Evolutionary conservation across 2,329 filamentous ascomycete species (phyloP).

Genomic region (Lomentospora prolificans): DNA sequence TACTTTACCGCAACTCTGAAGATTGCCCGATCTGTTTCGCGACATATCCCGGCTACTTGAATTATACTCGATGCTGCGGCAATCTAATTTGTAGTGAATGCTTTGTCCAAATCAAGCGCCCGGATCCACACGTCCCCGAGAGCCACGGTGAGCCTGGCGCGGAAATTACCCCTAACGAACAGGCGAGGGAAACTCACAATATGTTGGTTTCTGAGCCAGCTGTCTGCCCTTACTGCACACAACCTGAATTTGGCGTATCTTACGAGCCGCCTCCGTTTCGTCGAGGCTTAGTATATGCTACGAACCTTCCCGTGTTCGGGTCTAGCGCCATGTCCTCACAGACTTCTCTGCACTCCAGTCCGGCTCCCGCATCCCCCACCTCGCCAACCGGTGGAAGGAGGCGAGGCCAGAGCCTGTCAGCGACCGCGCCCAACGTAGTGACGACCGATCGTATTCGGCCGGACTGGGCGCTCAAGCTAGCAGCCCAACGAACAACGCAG

Average conservation of each 20-base stretch:
- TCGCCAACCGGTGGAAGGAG: conserved; percentile 27
- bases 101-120: conserved; percentile 95
- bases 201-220: conserved; percentile 84
- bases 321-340: conserved; percentile 76
- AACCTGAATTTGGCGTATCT: conserved; percentile 91
- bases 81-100: conserved; percentile 97
- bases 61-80: conserved; percentile 89
- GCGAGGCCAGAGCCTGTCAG: conserved; percentile 58
- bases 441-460: conserved; percentile 88
- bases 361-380: conserved; percentile 30
- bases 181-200: conserved; percentile 18
- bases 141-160: conserved; percentile 46
- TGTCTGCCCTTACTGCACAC: conserved; percentile 88
- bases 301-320: conserved; percentile 34
- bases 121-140: conserved; percentile 82
- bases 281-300: conserved; percentile 64
- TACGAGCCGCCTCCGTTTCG: conserved; percentile 86
- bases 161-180: conserved; percentile 16
- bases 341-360: conserved; percentile 60
- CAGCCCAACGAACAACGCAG: conserved; percentile 74
- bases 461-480: conserved; percentile 87
- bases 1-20: conserved; percentile 78
- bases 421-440: conserved; percentile 74
- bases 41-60: conserved; percentile 89
- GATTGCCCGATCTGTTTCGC: conserved; percentile 97